phyloP scores from a whole-genome alignment of 2,329 filamentous ascomycete species.

The Zymoseptoria passerinii region DNA sequence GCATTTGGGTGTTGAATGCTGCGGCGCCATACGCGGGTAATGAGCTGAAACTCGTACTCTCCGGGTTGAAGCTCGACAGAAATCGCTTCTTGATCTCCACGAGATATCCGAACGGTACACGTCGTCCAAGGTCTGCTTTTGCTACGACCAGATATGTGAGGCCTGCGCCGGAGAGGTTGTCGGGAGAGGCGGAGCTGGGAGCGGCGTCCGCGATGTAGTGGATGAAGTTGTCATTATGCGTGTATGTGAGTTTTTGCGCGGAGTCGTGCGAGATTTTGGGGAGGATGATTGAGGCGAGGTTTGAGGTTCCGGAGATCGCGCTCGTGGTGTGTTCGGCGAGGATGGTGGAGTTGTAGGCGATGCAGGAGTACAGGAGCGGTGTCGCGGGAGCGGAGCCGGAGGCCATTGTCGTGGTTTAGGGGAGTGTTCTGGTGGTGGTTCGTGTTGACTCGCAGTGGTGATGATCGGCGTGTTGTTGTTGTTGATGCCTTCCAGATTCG shows the following conservation, averaged over 20 bases:
- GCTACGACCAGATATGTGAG: constrained; percentile 90
- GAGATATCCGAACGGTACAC: constrained; percentile 87
- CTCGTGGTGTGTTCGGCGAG: constrained; percentile 86
- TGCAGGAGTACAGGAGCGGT: constrained; percentile 56
- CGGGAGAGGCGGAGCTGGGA: constrained; percentile 20
- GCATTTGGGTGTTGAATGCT: constrained; percentile 73
- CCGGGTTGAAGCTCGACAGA: constrained; percentile 58
- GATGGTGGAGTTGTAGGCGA: constrained; percentile 88
- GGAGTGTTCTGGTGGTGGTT: neutral
- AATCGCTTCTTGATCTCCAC: constrained; percentile 87
- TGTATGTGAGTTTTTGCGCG: constrained; percentile 82
- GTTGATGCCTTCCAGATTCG: neutral
- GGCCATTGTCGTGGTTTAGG: constrained; percentile 25
- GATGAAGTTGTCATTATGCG: constrained; percentile 79
- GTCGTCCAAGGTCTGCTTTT: constrained; percentile 69
- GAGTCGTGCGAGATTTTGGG: constrained; percentile 80
- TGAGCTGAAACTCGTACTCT: constrained; percentile 61
- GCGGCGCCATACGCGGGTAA: constrained; percentile 86
- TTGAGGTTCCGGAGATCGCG: constrained; percentile 72
- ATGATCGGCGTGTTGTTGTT: neutral
- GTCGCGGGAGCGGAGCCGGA: constrained; percentile 29
- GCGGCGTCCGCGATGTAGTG: constrained; percentile 82
- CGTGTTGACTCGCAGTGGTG: neutral
- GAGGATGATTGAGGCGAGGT: constrained; percentile 85
- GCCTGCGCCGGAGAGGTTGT: constrained; percentile 50